Evolutionary conservation across 257 asterid genomes (phyloP).

Genomic region (Leptodermis oblonga): DNA sequence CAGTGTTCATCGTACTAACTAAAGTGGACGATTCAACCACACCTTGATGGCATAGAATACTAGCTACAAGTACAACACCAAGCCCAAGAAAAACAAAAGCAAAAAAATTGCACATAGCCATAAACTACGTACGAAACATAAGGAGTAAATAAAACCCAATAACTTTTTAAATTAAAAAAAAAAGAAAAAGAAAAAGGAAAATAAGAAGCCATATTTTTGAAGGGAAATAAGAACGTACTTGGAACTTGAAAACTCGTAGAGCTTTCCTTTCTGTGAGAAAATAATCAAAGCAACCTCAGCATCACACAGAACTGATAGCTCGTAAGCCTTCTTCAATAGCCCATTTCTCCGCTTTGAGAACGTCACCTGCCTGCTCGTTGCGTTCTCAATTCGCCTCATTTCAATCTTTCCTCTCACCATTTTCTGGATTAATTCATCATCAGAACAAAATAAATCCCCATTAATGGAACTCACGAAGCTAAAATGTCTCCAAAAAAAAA

Average conservation of each 20-base stretch:
- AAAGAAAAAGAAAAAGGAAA: background rate
- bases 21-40: constrained; percentile 18
- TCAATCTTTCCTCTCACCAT: constrained; percentile 80
- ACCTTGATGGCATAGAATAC: background rate
- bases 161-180: background rate
- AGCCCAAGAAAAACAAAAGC: background rate
- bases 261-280: constrained; percentile 73
- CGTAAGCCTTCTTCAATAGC: constrained; percentile 67
- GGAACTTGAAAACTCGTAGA: constrained; percentile 62
- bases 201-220: background rate
- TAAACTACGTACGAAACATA: background rate
- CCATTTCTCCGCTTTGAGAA: constrained; percentile 71
- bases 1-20: constrained; percentile 2
- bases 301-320: constrained; percentile 67
- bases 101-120: background rate
- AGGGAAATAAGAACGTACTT: constrained; percentile 30
- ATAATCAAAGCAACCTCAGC: constrained; percentile 67
- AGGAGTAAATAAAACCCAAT: background rate
- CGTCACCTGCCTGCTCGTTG: constrained; percentile 64
- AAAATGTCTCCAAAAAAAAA: background rate
- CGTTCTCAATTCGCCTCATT: constrained; percentile 60
- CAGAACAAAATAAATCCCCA: background rate
- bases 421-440: background rate
- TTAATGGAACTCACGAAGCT: background rate
- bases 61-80: background rate